Evolutionary conservation across 805 yeast species (phyloP), one percentile per base, ranked within the genome.

Genomic region (Jamesozyma hellenica): DNA sequence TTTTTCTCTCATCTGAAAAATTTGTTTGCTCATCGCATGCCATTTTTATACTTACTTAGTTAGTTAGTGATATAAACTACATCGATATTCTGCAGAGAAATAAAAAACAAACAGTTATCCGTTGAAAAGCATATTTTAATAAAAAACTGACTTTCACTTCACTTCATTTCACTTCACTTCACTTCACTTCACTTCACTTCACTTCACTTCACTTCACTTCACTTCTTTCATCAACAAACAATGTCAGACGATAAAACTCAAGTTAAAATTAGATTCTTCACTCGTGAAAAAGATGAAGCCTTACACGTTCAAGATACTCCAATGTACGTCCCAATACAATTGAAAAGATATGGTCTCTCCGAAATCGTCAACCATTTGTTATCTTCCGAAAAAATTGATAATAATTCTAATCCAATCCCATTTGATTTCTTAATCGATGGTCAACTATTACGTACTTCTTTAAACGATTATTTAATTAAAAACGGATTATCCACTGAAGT

Each of bases 331-430:
- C 98, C 98, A 17, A 81, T 82, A 17, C 64, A 81, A 3, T 70
- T 92, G 49, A 87, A 84, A 51, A 75, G 97, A 61, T 88, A 76
- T 58, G 98, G 98, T 41, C 71, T 92, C 31, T 85, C 96, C 4
- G 97, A 92, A 63, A 80, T 92, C 58, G 96, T 92, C 17, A 92
- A 92, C 64, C 96, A 92, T 65, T 69, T 92, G 41, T 67, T 92
- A 37, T 50, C 58, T 39, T 34, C 43, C 5, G 63, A 60, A 2
- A 79, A 78, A 14, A 68, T 17, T 7, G 26, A 19, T 4, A 18
- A 29, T 11, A 27, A 4, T n/a, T n/a, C 29, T 1, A 27, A 65
- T 34, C 79, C 92, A 1, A 74, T 86, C 39, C 97, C 97, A 16
- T 90, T 92, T 61, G 97, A 92, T 57, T 92, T 92, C 62, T 68